Percentiles rank a stretch among this genome's conserved stretches.
phyloP scores from a whole-genome alignment of 2,329 filamentous ascomycete species.

The Pestalotiopsis sp. region DNA sequence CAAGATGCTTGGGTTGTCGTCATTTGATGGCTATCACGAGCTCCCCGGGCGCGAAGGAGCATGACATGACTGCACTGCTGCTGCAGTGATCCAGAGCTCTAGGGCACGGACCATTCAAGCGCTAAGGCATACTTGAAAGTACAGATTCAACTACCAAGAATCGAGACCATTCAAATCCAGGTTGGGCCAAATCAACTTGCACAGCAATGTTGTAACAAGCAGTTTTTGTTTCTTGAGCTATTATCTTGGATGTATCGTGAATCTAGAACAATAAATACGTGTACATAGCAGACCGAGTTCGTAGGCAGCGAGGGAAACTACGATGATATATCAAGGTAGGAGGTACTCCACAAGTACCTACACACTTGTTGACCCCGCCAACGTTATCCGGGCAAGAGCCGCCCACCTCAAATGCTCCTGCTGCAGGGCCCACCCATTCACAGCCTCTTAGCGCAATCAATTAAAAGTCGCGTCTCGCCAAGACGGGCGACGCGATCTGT shows the following conservation, averaged over 20 bases:
- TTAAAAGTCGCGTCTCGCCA: slow-evolving; percentile 9
- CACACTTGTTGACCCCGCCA: no score
- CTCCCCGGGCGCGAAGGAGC: background rate
- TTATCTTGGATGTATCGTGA: no score
- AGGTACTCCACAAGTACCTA: no score
- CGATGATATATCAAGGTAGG: no score
- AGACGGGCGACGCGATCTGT: background rate
- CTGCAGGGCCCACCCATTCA: background rate
- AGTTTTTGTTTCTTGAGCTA: no score
- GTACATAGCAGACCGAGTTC: no score
- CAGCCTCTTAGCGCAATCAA: background rate
- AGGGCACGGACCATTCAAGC: background rate
- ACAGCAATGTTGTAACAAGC: no score
- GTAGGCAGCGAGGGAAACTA: no score
- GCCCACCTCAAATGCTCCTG: background rate
- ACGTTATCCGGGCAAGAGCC: background rate
- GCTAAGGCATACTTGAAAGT: background rate
- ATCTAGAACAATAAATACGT: no score
- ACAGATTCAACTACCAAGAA: background rate
- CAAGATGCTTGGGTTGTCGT: background rate
- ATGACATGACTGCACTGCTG: background rate
- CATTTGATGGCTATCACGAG: slow-evolving; percentile 8
- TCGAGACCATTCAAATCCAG: background rate
- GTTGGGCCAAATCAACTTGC: background rate
- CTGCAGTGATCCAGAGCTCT: background rate